phyloP scores from a whole-genome alignment of 1,139 yeast species.

The Yamadazyma atlantica region DNA sequence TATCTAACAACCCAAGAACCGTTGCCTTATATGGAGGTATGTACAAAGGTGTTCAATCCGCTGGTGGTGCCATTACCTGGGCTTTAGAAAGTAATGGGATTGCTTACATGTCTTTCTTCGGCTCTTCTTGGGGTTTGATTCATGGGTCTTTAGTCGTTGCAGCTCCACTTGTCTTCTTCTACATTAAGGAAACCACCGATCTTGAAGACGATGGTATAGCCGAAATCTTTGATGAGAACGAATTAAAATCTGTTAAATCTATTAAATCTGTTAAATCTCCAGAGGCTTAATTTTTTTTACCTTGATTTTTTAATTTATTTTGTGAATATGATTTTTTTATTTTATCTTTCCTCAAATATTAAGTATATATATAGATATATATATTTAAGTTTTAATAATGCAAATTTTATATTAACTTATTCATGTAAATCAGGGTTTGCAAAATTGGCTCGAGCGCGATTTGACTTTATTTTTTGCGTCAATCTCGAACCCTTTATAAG shows the following conservation, averaged over 20 bases:
- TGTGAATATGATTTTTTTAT: neutral
- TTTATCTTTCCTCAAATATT: neutral
- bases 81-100: slow-evolving; percentile 41
- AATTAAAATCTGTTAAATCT: slow-evolving; percentile 25
- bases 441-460: too few relatives aligned
- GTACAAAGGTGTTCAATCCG: slow-evolving; percentile 64
- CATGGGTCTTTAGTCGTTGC: slow-evolving; percentile 49
- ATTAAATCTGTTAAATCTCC: slow-evolving; percentile 12
- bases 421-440: neutral
- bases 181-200: slow-evolving; percentile 43
- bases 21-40: slow-evolving; percentile 60
- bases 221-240: slow-evolving; percentile 26
- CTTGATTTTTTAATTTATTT: neutral
- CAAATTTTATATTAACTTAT: neutral
- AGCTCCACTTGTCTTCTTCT: slow-evolving; percentile 36
- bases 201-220: slow-evolving; percentile 31
- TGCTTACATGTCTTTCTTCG: slow-evolving; percentile 48
- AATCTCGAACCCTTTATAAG: too few relatives aligned
- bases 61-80: slow-evolving; percentile 65
- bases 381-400: neutral
- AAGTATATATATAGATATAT: slow-evolving; percentile 1
- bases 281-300: neutral
- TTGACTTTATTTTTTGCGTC: too few relatives aligned
- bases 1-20: slow-evolving; percentile 57
- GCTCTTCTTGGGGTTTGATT: slow-evolving; percentile 57